phyloP scores from a whole-genome alignment of 352 stramenopile species.

The Globisporangium barbulae region DNA sequence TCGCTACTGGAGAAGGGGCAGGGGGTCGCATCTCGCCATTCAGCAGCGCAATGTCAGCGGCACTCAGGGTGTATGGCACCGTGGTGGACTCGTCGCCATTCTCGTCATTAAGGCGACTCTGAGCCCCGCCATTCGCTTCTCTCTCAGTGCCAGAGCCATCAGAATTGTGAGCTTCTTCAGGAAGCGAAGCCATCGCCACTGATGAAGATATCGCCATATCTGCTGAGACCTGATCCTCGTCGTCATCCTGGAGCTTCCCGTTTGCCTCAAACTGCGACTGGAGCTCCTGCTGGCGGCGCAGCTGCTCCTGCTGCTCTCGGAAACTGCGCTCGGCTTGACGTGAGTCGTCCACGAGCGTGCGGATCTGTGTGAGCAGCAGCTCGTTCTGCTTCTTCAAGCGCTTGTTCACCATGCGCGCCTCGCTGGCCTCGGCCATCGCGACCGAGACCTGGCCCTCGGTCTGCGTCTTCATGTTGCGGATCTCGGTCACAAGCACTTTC shows the following conservation, averaged over 20 bases:
- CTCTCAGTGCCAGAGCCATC: not conserved
- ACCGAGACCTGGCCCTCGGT: conserved; percentile 70
- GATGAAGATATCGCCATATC: not conserved
- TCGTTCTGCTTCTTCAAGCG: conserved; percentile 84
- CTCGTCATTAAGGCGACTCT: conserved; percentile 1
- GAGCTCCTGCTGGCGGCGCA: conserved; percentile 22
- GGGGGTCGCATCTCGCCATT: conserved; percentile 39
- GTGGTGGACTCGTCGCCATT: conserved; percentile 20
- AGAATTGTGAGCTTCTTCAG: not conserved
- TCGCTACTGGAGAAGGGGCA: not conserved
- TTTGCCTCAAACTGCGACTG: conserved; percentile 16
- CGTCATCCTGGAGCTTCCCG: not conserved
- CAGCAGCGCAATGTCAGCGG: conserved; percentile 67
- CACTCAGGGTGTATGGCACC: conserved; percentile 66
- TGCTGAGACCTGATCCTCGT: conserved; percentile 17
- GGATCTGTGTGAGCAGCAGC: conserved; percentile 73
- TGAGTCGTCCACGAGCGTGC: conserved; percentile 64
- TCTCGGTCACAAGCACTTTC: conserved; percentile 70
- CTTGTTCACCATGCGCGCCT: conserved; percentile 86
- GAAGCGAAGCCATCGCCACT: not conserved
- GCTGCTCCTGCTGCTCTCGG: conserved; percentile 28
- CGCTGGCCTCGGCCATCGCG: conserved; percentile 79
- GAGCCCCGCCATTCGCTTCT: not conserved
- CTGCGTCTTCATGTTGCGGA: conserved; percentile 78
- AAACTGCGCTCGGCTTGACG: conserved; percentile 43